Conservation (phyloP, 129 eudicot genomes). For the Pittosporum tobira region DNA sequence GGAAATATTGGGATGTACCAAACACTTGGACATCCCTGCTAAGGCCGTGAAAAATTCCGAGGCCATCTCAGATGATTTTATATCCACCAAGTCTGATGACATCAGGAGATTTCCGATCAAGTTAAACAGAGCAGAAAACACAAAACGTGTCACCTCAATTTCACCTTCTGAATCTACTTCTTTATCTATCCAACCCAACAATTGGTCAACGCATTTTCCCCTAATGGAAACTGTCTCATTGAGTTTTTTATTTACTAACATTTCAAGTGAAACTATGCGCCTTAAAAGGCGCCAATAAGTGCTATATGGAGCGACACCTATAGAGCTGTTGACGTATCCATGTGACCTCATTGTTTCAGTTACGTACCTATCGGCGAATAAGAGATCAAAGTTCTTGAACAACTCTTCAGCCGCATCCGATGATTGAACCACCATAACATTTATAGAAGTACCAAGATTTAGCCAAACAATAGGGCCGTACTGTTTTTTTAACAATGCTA, state of each 20-base stretch:
- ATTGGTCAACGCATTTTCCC: background rate
- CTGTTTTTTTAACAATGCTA: background rate
- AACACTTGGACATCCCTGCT: background rate
- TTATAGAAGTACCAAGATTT: no score
- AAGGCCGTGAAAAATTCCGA: background rate
- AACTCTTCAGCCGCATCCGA: slow-evolving; percentile 3
- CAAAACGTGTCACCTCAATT: background rate
- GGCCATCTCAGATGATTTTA: background rate
- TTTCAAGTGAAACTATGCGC: background rate
- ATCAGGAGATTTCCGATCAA: background rate
- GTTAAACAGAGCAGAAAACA: background rate
- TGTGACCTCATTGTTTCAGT: background rate
- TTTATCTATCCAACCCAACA: background rate
- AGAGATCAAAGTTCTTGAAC: slow-evolving; percentile 9
- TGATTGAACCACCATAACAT: background rate
- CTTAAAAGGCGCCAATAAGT: background rate
- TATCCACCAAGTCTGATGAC: background rate
- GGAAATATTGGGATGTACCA: background rate
- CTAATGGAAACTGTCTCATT: background rate
- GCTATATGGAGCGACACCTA: background rate
- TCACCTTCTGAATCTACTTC: background rate
- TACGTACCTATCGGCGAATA: background rate
- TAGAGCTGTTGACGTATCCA: background rate
- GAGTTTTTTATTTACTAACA: background rate
- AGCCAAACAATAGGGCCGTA: no score